Conservation (phyloP, 495 filamentous ascomycete species). For the Podospora anserina region DNA sequence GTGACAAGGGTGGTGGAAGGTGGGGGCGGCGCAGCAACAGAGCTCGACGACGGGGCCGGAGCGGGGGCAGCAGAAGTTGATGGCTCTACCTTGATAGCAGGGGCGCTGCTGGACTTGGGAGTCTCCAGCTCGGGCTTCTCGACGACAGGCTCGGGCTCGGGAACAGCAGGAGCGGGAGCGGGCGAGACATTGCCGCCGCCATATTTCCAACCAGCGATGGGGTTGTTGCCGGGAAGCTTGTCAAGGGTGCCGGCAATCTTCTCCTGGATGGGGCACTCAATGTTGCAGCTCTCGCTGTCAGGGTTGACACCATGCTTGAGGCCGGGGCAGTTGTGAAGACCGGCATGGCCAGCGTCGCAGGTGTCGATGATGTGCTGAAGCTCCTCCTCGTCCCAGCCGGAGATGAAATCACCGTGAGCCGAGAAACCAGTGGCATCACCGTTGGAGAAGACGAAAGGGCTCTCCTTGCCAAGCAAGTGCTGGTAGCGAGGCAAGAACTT, state of each 20-base stretch:
- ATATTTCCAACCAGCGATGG: slow-evolving; percentile 40
- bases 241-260: slow-evolving; percentile 32
- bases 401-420: slow-evolving; percentile 68
- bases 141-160: background rate
- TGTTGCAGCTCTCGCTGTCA: slow-evolving; percentile 44
- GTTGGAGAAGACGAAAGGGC: slow-evolving; percentile 64
- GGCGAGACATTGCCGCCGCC: slow-evolving; percentile 22
- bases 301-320: slow-evolving; percentile 43
- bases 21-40: slow-evolving; percentile 9
- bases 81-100: slow-evolving; percentile 14
- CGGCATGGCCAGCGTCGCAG: slow-evolving; percentile 53
- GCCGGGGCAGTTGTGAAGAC: slow-evolving; percentile 55
- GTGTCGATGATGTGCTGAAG: slow-evolving; percentile 60
- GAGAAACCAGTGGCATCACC: slow-evolving; percentile 57
- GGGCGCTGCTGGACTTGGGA: background rate
- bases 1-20: slow-evolving; percentile 16
- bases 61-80: slow-evolving; percentile 29
- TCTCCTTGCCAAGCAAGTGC: slow-evolving; percentile 54
- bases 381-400: slow-evolving; percentile 63
- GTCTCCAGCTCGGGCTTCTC: slow-evolving; percentile 1
- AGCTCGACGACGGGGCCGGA: slow-evolving; percentile 5
- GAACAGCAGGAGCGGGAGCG: slow-evolving; percentile 25
- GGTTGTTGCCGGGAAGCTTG: slow-evolving; percentile 60
- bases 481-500: slow-evolving; percentile 49
- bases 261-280: slow-evolving; percentile 42